phyloP scores from a whole-genome alignment of 1,284 basidiomycete species.

The Phylloboletellus chloephorus region DNA sequence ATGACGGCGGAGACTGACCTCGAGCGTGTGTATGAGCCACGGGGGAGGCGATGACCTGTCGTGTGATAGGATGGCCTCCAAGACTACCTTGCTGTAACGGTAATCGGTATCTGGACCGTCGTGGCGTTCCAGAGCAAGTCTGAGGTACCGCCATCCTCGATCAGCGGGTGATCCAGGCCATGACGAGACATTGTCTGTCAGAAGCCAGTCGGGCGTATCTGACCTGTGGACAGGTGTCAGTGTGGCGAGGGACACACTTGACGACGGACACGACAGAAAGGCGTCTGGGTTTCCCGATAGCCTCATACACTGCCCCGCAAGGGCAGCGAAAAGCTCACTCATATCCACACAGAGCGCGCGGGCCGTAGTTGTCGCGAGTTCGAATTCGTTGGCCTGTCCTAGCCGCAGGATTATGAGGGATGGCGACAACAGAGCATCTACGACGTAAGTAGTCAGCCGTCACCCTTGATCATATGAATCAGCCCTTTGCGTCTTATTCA shows the following conservation, averaged over 20 bases:
- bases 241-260: slow-evolving; percentile 2
- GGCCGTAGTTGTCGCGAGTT: slow-evolving; percentile 75
- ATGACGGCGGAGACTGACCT: slow-evolving; percentile 41
- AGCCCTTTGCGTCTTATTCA: slow-evolving; percentile 30
- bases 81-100: slow-evolving; percentile 68
- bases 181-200: slow-evolving; percentile 72
- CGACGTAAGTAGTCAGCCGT: slow-evolving; percentile 19
- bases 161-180: slow-evolving; percentile 81
- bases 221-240: slow-evolving; percentile 40
- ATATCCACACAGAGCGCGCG: slow-evolving; percentile 79
- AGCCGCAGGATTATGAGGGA: slow-evolving; percentile 76
- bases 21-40: slow-evolving; percentile 75
- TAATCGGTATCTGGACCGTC: slow-evolving; percentile 71
- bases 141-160: slow-evolving; percentile 85
- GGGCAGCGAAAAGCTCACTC: slow-evolving; percentile 75
- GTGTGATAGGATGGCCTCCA: slow-evolving; percentile 71
- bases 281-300: slow-evolving; percentile 56
- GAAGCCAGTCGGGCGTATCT: slow-evolving; percentile 72
- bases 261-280: slow-evolving; percentile 42
- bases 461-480: slow-evolving; percentile 12
- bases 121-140: slow-evolving; percentile 71
- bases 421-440: slow-evolving; percentile 64
- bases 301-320: slow-evolving; percentile 78
- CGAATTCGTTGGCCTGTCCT: slow-evolving; percentile 76
- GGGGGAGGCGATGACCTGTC: slow-evolving; percentile 66